Evolutionary conservation across 441 rosid species (phyloP).

Genomic region (Eruca vesicaria): DNA sequence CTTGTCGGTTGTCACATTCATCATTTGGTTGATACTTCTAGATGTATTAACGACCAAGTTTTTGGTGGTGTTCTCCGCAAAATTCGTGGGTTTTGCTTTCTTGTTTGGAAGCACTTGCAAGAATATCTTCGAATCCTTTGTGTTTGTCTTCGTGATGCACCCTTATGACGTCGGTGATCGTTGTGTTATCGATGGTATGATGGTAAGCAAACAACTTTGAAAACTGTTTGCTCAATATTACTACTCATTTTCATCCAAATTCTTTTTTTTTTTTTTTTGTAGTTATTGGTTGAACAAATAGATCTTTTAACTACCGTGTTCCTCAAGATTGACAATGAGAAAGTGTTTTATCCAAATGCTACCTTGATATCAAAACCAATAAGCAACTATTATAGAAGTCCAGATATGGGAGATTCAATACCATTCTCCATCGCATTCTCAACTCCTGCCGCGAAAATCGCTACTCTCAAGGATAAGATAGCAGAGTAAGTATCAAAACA

Average conservation of each 20-base stretch:
- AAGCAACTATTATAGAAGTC: slow-evolving; percentile 76
- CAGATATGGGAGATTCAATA: slow-evolving; percentile 69
- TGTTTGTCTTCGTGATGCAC: slow-evolving; percentile 85
- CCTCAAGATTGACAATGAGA: slow-evolving; percentile 72
- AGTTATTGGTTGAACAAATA: slow-evolving; percentile 92
- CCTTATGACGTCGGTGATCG: slow-evolving; percentile 94
- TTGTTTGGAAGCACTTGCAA: slow-evolving; percentile 82
- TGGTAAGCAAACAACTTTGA: slow-evolving; percentile 37
- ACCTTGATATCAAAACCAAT: slow-evolving; percentile 68
- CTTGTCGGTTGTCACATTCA: slow-evolving; percentile 37
- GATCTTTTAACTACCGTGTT: slow-evolving; percentile 74
- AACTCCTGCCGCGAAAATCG: slow-evolving; percentile 60
- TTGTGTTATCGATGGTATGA: slow-evolving; percentile 67
- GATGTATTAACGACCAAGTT: slow-evolving; percentile 71
- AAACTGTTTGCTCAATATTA: neutral
- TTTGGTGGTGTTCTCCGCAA: slow-evolving; percentile 57
- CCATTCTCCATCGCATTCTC: slow-evolving; percentile 69
- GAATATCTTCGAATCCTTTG: slow-evolving; percentile 71
- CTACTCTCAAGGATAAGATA: slow-evolving; percentile 51
- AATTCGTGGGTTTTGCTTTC: slow-evolving; percentile 76
- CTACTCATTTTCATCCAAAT: neutral
- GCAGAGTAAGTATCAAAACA: slow-evolving; percentile 43
- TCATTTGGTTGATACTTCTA: slow-evolving; percentile 70
- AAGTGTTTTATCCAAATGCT: slow-evolving; percentile 76
- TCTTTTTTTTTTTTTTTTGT: slow-evolving; percentile 7